Evolutionary conservation across 129 eudicot species (phyloP).

Genomic region (Arctium lappa): DNA sequence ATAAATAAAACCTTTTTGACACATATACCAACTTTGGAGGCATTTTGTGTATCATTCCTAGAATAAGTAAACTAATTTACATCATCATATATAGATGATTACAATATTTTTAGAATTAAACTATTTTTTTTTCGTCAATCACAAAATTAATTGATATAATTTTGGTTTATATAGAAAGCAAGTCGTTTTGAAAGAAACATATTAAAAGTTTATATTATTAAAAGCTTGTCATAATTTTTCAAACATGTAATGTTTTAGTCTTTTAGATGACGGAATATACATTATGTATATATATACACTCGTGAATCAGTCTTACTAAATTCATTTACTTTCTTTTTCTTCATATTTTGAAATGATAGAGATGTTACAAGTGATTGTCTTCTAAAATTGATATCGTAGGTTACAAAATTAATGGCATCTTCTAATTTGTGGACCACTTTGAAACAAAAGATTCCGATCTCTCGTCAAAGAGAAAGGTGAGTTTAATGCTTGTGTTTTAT

Average conservation of each 20-base stretch:
- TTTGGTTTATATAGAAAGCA: not conserved
- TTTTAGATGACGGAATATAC: not conserved
- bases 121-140: too few relatives aligned
- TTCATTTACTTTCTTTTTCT: not conserved
- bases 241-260: too few relatives aligned
- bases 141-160: not conserved
- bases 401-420: constrained; percentile 1
- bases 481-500: not conserved
- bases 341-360: not conserved
- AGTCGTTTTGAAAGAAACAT: not conserved
- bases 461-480: constrained; percentile 1
- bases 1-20: too few relatives aligned
- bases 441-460: not conserved
- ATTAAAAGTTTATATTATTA: too few relatives aligned
- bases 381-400: not conserved
- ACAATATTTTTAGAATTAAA: too few relatives aligned
- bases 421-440: not conserved
- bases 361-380: not conserved
- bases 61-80: too few relatives aligned
- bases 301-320: not conserved
- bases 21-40: not conserved
- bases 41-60: not conserved
- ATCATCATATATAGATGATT: too few relatives aligned
- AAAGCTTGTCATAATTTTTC: not conserved
- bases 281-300: not conserved